These are phyloP conservation scores for Zangia roseola DNA, from an alignment of 768 basidiomycete species.

Conservation along the genomic window DNA sequence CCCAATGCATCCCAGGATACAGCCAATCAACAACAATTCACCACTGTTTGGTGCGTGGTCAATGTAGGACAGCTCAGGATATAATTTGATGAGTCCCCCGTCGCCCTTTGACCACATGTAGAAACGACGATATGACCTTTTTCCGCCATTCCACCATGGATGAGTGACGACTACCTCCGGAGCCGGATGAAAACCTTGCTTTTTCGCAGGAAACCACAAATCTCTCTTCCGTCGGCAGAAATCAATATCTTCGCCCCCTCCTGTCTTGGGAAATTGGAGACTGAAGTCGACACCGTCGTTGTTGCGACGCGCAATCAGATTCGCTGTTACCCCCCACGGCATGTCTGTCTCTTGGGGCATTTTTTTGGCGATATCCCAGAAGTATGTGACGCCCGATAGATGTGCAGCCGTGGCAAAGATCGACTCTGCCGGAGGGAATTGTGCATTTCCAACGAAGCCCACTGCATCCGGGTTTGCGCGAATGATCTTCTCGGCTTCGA, in stretches of 20 bases:
- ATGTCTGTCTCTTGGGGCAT: constrained; percentile 40
- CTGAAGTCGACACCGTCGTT: constrained; percentile 47
- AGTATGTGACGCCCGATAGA: constrained; percentile 56
- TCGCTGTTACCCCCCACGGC: constrained; percentile 66
- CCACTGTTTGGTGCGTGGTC: constrained; percentile 50
- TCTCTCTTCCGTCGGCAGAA: constrained; percentile 50
- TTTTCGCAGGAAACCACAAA: constrained; percentile 32
- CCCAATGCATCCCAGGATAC: constrained; percentile 11
- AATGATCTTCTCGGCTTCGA: constrained; percentile 47
- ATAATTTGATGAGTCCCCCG: constrained; percentile 46
- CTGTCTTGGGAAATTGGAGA: constrained; percentile 55
- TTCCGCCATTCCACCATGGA: constrained; percentile 55
- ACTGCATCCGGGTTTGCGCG: constrained; percentile 45
- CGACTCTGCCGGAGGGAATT: constrained; percentile 46
- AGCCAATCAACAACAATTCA: constrained; percentile 39
- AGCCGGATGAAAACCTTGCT: constrained; percentile 47
- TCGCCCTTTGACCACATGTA: constrained; percentile 62
- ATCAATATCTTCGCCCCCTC: constrained; percentile 64
- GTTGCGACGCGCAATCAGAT: constrained; percentile 49
- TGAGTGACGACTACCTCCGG: constrained; percentile 51
- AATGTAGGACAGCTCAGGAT: constrained; percentile 45
- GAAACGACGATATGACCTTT: constrained; percentile 48
- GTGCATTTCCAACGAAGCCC: constrained; percentile 53
- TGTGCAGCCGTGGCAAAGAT: constrained; percentile 56
- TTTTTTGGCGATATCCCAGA: constrained; percentile 61